Base-by-base conservation (phyloP, 2,329 filamentous ascomycete genomes). In the Penicillium sp. region DNA sequence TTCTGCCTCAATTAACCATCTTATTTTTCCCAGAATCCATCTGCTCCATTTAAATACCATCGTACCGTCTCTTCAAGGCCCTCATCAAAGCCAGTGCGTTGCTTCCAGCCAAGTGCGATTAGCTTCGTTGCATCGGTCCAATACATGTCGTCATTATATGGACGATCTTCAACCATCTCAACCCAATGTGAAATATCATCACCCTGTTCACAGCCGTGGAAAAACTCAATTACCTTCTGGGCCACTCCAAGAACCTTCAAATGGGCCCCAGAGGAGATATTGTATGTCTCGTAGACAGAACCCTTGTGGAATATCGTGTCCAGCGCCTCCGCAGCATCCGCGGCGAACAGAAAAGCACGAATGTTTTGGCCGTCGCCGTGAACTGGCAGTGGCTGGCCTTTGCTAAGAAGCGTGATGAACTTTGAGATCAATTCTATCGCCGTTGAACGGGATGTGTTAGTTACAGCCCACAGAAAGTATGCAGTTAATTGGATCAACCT, bases 291-390 rank as follows among this genome's bases (percentile, higher is more conserved):
- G 1, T 86, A 86, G 21, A 86, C 72, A 34, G 75, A 69, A 14
- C 87, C 87, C 55, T 80, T 82, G 73, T 93, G 87, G 16, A 93
- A 75, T 56, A 93, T 88, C 0, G 85, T 88, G 67, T 93, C 86
- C 56, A 91, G 85, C 2, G 86, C 87, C 57, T 91, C 85, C 3
- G 84, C 84, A 2, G 86, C 86, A 59, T 93, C 87, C 7, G 81
- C 83, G 2, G 84, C 87, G 54, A 83, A 91, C 7, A 93, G 75
- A 59, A 90, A 93, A 40, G 85, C 76, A 19, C 87, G 77, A 0
- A 83, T 86, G 9, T 85, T 83, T 21, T 77, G 81, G 19, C 87
- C 87, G 51, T 88, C 80, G 18, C 87, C 87, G 59, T 91, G 87
- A 9, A 91, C 74, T 8, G 86, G 79, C 0, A 89, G 77, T 8